Evolutionary conservation across 225 moss, liverwort and hornwort genomes (phyloP).

Genomic region (Antitrichia curtipendula): DNA sequence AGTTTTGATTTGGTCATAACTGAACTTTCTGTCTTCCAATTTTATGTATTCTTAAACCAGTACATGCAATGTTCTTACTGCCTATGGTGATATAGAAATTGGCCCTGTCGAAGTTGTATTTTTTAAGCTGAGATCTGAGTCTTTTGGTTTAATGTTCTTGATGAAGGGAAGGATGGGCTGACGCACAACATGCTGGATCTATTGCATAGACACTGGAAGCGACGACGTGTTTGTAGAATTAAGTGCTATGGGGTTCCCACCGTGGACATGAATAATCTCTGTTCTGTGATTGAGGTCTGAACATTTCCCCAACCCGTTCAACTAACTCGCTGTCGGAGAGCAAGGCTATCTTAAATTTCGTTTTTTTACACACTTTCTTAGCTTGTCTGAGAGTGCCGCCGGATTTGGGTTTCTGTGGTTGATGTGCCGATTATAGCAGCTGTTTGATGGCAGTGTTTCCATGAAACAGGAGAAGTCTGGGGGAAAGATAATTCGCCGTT

Average conservation of each 20-base stretch:
- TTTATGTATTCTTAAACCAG: not conserved
- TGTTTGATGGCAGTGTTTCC: slow-evolving; percentile 8
- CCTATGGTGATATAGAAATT: not conserved
- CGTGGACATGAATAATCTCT: slow-evolving; percentile 84
- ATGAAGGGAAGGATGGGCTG: slow-evolving; percentile 89
- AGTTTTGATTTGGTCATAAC: not conserved
- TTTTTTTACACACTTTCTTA: not conserved
- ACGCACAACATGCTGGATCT: slow-evolving; percentile 98
- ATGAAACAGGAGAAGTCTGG: slow-evolving; percentile 72
- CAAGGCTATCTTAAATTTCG: not conserved
- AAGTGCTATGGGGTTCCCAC: slow-evolving; percentile 96
- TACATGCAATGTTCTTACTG: not conserved
- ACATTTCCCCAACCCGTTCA: not conserved
- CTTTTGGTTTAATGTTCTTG: not conserved
- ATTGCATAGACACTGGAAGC: slow-evolving; percentile 87
- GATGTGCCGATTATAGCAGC: not conserved
- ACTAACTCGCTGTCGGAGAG: not conserved
- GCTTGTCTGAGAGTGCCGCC: not conserved
- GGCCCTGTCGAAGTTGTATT: not conserved
- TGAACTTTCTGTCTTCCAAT: not conserved
- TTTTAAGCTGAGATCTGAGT: not conserved
- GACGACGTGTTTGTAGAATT: slow-evolving; percentile 74
- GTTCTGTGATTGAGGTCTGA: slow-evolving; percentile 66
- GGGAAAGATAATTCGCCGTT: slow-evolving; percentile 66
- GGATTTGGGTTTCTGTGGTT: not conserved